Percentiles rank a stretch among this genome's conserved stretches.
phyloP scores from a whole-genome alignment of 1,139 yeast species.

The Yamadazyma triangularis region DNA sequence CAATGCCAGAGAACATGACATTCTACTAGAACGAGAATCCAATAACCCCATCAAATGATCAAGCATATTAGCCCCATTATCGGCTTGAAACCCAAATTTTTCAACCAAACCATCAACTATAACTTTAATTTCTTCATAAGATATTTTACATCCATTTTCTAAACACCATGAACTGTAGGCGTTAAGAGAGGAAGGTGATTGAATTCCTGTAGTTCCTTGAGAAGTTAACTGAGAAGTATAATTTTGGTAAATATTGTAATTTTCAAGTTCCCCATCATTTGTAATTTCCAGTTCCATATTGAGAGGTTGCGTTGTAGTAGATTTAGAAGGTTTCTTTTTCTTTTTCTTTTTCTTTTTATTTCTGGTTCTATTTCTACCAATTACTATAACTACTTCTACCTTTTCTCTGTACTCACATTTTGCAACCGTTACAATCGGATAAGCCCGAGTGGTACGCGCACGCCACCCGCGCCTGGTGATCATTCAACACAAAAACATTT shows the following conservation, averaged over 20 bases:
- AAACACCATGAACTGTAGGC: constrained; percentile 29
- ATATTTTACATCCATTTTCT: constrained; percentile 26
- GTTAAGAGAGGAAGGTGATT: background rate
- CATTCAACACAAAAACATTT: too few relatives aligned
- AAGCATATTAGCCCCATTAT: constrained; percentile 31
- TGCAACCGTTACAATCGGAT: too few relatives aligned
- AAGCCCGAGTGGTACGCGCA: too few relatives aligned
- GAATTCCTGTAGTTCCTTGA: constrained; percentile 1
- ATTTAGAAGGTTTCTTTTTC: too few relatives aligned
- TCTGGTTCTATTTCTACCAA: too few relatives aligned
- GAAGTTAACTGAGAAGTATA: constrained; percentile 2
- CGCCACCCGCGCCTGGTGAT: too few relatives aligned
- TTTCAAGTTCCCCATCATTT: too few relatives aligned
- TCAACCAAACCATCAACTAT: constrained; percentile 18
- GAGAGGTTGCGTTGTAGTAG: too few relatives aligned
- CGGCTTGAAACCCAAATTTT: constrained; percentile 32
- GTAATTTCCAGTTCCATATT: too few relatives aligned
- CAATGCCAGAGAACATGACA: constrained; percentile 30
- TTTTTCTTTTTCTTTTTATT: too few relatives aligned
- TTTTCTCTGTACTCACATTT: too few relatives aligned
- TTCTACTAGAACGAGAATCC: constrained; percentile 39
- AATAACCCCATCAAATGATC: constrained; percentile 37
- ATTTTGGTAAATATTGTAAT: background rate
- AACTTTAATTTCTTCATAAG: constrained; percentile 15
- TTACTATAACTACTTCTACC: too few relatives aligned